Evolutionary conservation across 2,329 filamentous ascomycete genomes (phyloP), one percentile per base, ranked within the genome.

Genomic region (Penicillium fuscoglaucum): DNA sequence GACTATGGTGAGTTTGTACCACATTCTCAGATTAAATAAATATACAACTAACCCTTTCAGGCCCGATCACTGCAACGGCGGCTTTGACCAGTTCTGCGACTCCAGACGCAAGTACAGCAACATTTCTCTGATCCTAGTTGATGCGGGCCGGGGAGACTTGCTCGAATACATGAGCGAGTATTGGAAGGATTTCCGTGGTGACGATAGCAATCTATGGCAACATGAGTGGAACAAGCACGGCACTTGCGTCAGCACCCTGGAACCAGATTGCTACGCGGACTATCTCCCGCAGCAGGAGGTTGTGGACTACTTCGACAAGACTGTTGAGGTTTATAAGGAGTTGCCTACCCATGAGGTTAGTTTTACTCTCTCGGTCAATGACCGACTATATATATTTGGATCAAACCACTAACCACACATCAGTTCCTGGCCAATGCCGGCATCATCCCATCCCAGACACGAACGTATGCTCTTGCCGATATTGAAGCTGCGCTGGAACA

Each of bases 141-240:
- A 80, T 8, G 79, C 82, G 24, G 82, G 82, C 59, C 80, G 82
- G 51, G 77, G 76, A 1, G 82, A 83, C 29, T 79, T 88, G 1
- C 78, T 92, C 1, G 75, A 77, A 2, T 89, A 86, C 70, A 91
- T 91, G 89, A 74, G 82, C 51, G 83, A 77, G 2, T 90, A 87
- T 76, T 91, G 89, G 89, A 87, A 90, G 70, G 85, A 88, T 68
- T 84, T 87, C 73, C 70, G 82, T 49, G 87, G 87, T 56, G 75
- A 86, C 43, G 84, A 88, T 63, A 83, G 87, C 66, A 76, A 75
- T 12, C 84, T 91, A 65, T 91, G 89, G 89, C 79, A 88, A 70
- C 88, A 91, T 72, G 89, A 91, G 73, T 91, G 86, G 85, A 78
- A 80, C 63, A 91, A 90, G 72, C 89, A 92, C 70, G 90, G 89